These are phyloP conservation scores for Torulaspora maleeae DNA, from an alignment of 805 yeast genomes.

Conservation along the genomic window DNA sequence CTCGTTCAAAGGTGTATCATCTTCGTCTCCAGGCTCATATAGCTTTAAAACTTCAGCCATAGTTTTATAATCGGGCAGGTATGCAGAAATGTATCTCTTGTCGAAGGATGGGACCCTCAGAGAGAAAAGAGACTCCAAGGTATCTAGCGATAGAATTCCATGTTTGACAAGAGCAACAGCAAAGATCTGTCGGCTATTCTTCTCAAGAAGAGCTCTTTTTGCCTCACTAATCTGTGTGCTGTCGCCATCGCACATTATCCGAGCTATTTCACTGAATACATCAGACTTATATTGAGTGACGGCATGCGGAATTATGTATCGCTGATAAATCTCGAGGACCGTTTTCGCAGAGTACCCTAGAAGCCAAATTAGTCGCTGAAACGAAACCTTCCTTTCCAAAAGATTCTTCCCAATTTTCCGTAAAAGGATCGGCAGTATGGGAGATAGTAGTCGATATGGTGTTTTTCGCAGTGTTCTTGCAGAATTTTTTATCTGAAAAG, in stretches of 20 bases:
- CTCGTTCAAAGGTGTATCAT: constrained; percentile 19
- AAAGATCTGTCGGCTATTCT: constrained; percentile 34
- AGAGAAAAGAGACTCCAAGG: constrained; percentile 29
- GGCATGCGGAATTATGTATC: constrained; percentile 71
- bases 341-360: constrained; percentile 57
- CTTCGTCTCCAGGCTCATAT: constrained; percentile 16
- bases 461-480: constrained; percentile 55
- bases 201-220: constrained; percentile 23
- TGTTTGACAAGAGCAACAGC: constrained; percentile 35
- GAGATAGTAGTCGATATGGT: constrained; percentile 75
- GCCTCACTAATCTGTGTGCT: constrained; percentile 17
- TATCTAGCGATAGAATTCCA: constrained; percentile 31
- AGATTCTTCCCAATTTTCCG: constrained; percentile 55
- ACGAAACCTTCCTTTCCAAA: constrained; percentile 46
- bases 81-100: constrained; percentile 24
- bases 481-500: constrained; percentile 56
- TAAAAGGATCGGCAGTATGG: constrained; percentile 70
- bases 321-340: constrained; percentile 64
- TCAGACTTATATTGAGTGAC: constrained; percentile 62
- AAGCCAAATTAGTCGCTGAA: constrained; percentile 57
- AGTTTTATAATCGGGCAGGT: constrained; percentile 33
- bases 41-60: constrained; percentile 33
- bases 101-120: constrained; percentile 32
- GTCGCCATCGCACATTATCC: constrained; percentile 28
- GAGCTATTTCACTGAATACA: constrained; percentile 41